Percentiles rank a stretch among this genome's conserved stretches.
These are phyloP conservation scores for Xerocomellus amylosporus DNA, from an alignment of 768 basidiomycete species.

Conservation along the genomic window DNA sequence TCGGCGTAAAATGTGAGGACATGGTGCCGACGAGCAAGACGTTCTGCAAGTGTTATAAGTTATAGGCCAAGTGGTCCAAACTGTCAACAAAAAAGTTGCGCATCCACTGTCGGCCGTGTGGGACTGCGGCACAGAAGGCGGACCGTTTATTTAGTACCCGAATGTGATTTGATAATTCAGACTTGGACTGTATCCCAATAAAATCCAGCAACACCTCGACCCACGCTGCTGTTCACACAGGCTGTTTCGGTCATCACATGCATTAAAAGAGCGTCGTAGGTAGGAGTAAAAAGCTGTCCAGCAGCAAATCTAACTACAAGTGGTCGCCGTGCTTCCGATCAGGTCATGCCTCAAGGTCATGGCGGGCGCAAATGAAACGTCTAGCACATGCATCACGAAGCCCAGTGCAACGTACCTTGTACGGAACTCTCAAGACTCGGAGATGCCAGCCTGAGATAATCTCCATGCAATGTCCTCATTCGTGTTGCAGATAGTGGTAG, in stretches of 20 bases:
- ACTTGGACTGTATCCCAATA: background rate
- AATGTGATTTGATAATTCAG: background rate
- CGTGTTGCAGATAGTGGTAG: slow-evolving; percentile 19
- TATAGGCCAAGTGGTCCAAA: background rate
- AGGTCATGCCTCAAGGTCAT: background rate
- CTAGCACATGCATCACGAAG: background rate
- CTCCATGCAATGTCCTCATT: slow-evolving; percentile 17
- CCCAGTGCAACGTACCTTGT: background rate
- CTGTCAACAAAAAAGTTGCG: slow-evolving; percentile 15
- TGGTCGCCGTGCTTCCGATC: slow-evolving; percentile 5
- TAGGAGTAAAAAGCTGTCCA: slow-evolving; percentile 6
- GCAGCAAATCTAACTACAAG: slow-evolving; percentile 17
- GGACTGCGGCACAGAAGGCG: background rate
- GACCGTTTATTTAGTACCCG: background rate
- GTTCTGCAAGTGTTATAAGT: slow-evolving; percentile 21
- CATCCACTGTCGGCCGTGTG: slow-evolving; percentile 9
- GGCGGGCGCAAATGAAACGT: background rate
- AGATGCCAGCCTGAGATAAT: slow-evolving; percentile 19
- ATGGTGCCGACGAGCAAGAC: slow-evolving; percentile 25
- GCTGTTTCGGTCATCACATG: background rate
- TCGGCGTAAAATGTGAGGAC: slow-evolving; percentile 44
- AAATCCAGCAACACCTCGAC: background rate
- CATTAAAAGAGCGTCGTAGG: slow-evolving; percentile 11
- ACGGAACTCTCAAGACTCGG: slow-evolving; percentile 8
- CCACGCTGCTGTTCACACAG: background rate